Base-by-base conservation (phyloP, 352 stramenopile genomes). In the Peronospora belbahrii region DNA sequence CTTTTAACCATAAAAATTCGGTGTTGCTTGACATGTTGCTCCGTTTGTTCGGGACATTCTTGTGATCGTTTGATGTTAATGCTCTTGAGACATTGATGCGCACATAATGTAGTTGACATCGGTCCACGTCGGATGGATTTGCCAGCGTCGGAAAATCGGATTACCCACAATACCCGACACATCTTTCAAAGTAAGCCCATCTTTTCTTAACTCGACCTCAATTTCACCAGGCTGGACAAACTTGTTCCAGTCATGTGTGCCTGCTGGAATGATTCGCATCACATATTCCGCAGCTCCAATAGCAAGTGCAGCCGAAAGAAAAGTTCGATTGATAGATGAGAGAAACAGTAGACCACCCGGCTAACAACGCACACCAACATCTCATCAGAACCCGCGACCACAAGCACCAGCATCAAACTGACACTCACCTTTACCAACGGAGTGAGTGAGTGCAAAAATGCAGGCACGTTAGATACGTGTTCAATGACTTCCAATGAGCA, bases 401-500 rank as follows among this genome's bases (percentile, higher is more conserved):
- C 2, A 31, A 13, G 6, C 8, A 33, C 1, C 19, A 33, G 23
- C 23, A 24, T 24, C 7, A 15, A n/a, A 22, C n/a, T 46, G 23
- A 22, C 2, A n/a, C 49, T 44, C 34, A 89, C 77, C 68, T 93
- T 89, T 25, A 93, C 74, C 3, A 91, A 59, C n/a, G 72, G 66
- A 19, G 78, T 85, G 30, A 90, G 72, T 31, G 75, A 76, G 45
- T 76, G 67, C 27, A 93, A 60, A 53, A 91, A 93, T 13, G 64
- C 59, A 5, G 63, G 41, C 20, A 85, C 67, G 36, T 91, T 70
- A 2, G 75, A 68, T 36, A 93, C 82, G 38, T 93, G 82, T 47
- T 93, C 82, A 40, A 93, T 74, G 18, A 93, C 82, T 63, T 93
- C 82, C 2, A 93, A 61, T 35, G 82, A 88, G 42, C 79, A 93